Conservation (phyloP, 2,329 filamentous ascomycete genomes). For the Fusarium sp. region DNA sequence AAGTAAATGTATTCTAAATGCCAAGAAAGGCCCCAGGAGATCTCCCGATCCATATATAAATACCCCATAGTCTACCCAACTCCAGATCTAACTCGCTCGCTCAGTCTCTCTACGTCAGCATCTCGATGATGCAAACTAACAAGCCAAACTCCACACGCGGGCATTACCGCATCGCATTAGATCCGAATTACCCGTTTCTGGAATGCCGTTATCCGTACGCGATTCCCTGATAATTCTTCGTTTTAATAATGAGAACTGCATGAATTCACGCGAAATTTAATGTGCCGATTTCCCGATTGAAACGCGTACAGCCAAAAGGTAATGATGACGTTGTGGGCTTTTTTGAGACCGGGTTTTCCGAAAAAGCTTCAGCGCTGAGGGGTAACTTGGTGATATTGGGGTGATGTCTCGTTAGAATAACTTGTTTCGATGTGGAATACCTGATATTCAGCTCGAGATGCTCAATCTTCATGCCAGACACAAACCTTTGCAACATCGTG, state of each 20-base stretch:
- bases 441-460: not conserved
- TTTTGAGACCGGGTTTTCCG: constrained; percentile 1
- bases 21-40: not conserved
- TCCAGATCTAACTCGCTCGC: not conserved
- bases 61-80: not conserved
- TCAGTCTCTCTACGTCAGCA: constrained; percentile 19
- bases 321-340: constrained; percentile 32
- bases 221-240: constrained; percentile 6
- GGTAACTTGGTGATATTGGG: not conserved
- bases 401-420: not conserved
- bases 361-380: constrained; percentile 5
- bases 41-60: constrained; percentile 1
- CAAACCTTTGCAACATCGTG: not conserved
- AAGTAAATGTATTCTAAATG: not conserved
- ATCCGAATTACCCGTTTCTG: constrained; percentile 21
- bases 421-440: not conserved
- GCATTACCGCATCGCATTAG: not conserved
- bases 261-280: not conserved
- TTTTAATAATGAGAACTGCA: not conserved
- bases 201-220: constrained; percentile 19
- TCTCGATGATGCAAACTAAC: constrained; percentile 41
- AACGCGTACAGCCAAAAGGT: not conserved
- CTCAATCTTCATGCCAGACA: not conserved
- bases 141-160: constrained; percentile 8
- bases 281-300: constrained; percentile 32